These are phyloP conservation scores for Centaurea solstitialis DNA, from an alignment of 129 eudicot genomes.

Conservation along the genomic window DNA sequence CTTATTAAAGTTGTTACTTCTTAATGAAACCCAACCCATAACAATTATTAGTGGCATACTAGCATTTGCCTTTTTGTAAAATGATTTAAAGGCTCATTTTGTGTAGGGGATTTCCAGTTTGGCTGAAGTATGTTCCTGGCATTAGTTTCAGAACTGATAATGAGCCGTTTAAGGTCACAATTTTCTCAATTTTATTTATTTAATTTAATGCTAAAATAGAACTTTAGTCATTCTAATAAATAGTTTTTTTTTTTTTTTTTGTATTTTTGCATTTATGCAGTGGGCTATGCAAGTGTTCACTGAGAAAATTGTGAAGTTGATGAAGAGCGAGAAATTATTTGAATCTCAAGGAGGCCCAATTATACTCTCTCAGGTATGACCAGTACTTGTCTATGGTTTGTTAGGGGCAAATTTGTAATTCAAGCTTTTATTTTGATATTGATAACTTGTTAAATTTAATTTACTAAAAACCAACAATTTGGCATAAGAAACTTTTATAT, in stretches of 20 bases:
- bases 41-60: background rate
- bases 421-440: background rate
- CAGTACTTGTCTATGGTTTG: background rate
- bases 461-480: background rate
- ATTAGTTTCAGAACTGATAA: constrained; percentile 87
- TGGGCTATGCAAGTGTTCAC: constrained; percentile 73
- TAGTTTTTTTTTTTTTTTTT: background rate
- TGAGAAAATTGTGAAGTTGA: constrained; percentile 66
- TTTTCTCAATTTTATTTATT: background rate
- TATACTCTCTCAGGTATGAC: constrained; percentile 74
- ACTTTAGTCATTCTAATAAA: background rate
- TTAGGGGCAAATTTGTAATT: background rate
- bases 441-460: too few species aligned
- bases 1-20: too few species aligned
- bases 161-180: constrained; percentile 81
- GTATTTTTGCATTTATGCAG: constrained; percentile 44
- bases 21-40: too few species aligned
- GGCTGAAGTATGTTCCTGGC: constrained; percentile 84
- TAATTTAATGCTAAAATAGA: background rate
- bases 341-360: constrained; percentile 95
- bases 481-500: too few species aligned
- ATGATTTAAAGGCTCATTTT: background rate
- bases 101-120: constrained; percentile 86
- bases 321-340: constrained; percentile 66
- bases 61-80: background rate